These are phyloP conservation scores for Dissoconium aciculare DNA, from an alignment of 2,329 filamentous ascomycete genomes.

Conservation along the genomic window DNA sequence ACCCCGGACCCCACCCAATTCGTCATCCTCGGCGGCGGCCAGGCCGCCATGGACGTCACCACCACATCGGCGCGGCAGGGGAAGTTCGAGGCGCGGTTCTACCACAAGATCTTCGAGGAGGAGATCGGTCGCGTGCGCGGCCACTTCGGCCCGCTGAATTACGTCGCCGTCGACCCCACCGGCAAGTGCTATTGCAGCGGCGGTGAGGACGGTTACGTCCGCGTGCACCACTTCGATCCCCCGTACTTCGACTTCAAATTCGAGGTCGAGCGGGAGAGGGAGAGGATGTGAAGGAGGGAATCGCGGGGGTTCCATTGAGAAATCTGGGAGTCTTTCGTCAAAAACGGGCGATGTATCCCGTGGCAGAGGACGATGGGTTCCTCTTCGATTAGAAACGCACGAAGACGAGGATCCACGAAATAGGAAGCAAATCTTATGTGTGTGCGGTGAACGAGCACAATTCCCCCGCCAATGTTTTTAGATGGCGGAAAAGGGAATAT, in stretches of 20 bases:
- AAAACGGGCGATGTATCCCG: too few relatives aligned
- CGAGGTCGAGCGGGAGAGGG: slow-evolving; percentile 81
- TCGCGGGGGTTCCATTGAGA: too few relatives aligned
- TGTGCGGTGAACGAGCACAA: too few relatives aligned
- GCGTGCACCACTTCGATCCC: slow-evolving; percentile 97
- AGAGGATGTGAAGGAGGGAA: slow-evolving; percentile 14
- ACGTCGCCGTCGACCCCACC: slow-evolving; percentile 80
- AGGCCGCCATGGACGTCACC: slow-evolving; percentile 98
- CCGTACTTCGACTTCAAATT: slow-evolving; percentile 97
- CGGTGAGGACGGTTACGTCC: slow-evolving; percentile 96
- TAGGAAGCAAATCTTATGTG: too few relatives aligned
- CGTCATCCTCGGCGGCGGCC: slow-evolving; percentile 92
- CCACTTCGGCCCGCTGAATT: slow-evolving; percentile 94
- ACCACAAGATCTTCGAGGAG: slow-evolving; percentile 99
- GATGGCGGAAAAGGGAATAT: too few relatives aligned
- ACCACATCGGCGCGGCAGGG: slow-evolving; percentile 86
- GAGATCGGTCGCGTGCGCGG: slow-evolving; percentile 94
- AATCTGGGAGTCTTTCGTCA: too few relatives aligned
- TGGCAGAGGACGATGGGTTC: too few relatives aligned
- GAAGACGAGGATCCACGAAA: too few relatives aligned
- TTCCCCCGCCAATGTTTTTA: too few relatives aligned
- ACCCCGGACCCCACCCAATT: slow-evolving; percentile 97
- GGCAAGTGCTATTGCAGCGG: slow-evolving; percentile 89
- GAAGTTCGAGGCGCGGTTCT: slow-evolving; percentile 98
- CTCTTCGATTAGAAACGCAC: slow-evolving; percentile 5